A percentile compares a stretch with the other conserved stretches of the same genome.
Evolutionary conservation across 345 rosid genomes (phyloP).

Genomic region (Hirschfeldia incana): DNA sequence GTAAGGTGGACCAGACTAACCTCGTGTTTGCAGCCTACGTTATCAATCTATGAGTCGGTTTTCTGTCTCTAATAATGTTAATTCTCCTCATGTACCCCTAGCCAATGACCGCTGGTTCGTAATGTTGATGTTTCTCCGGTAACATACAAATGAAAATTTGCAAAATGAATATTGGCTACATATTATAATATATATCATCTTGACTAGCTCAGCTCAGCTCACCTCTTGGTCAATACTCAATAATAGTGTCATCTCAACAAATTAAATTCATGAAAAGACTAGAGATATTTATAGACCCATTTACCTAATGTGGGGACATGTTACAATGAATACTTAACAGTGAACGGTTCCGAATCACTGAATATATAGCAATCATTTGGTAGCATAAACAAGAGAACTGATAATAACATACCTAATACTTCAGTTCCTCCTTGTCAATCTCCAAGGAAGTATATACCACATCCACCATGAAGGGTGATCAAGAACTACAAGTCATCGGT

Average conservation of each 20-base stretch:
- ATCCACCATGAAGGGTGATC: constrained; percentile 33
- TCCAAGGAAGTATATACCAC: constrained; percentile 10
- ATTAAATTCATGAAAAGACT: background rate
- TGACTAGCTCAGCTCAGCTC: no score
- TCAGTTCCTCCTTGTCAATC: constrained; percentile 12
- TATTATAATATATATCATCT: background rate
- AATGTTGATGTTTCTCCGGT: constrained; percentile 13
- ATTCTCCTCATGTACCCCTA: no score
- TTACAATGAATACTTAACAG: background rate
- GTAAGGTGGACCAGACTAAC: no score
- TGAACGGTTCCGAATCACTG: constrained; percentile 4
- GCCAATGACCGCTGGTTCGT: no score
- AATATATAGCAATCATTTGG: background rate
- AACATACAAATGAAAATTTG: background rate
- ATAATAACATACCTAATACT: constrained; percentile 1
- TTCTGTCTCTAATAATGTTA: no score
- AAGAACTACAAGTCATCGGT: constrained; percentile 42
- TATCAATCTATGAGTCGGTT: no score
- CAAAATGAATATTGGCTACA: background rate
- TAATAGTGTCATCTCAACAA: no score
- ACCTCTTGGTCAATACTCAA: no score
- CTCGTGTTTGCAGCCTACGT: no score
- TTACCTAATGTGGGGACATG: constrained; percentile 23
- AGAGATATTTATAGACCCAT: background rate
- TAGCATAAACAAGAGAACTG: constrained; percentile 1